A percentile compares a stretch with the other conserved stretches of the same genome.
Conservation (phyloP, 1,284 basidiomycete species). For the Trichosporon sp. region DNA sequence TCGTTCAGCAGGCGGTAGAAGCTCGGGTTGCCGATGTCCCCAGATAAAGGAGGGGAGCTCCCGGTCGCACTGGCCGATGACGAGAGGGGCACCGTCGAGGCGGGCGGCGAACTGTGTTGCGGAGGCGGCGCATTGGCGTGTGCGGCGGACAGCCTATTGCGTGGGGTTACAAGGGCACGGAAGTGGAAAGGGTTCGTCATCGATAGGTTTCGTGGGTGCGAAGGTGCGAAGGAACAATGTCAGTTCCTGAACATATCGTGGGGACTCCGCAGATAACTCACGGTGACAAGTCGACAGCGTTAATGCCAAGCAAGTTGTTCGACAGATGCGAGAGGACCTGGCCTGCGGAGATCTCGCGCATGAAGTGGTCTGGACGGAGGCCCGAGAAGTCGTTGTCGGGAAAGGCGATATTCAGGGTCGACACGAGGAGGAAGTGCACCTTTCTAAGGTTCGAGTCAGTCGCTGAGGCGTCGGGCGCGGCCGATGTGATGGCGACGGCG, state of each 20-base stretch:
- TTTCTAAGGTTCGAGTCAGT: constrained; percentile 38
- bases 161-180: not conserved
- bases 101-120: constrained; percentile 13
- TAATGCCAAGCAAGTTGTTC: constrained; percentile 40
- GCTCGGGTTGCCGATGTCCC: constrained; percentile 32
- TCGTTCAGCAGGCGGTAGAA: constrained; percentile 87
- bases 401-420: constrained; percentile 94
- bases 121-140: constrained; percentile 10
- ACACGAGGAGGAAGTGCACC: constrained; percentile 74
- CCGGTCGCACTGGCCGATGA: constrained; percentile 14
- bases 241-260: constrained; percentile 19
- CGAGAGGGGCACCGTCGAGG: constrained; percentile 11
- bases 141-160: constrained; percentile 4
- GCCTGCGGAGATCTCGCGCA: constrained; percentile 71
- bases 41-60: constrained; percentile 23
- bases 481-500: constrained; percentile 17
- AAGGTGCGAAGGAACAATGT: constrained; percentile 17
- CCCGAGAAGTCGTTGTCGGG: constrained; percentile 97
- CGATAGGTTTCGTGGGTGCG: constrained; percentile 11
- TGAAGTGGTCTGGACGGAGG: constrained; percentile 88
- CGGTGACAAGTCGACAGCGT: constrained; percentile 36
- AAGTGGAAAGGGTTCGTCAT: not conserved
- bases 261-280: constrained; percentile 35
- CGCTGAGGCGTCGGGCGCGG: constrained; percentile 5
- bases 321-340: constrained; percentile 46